These are phyloP conservation scores for baker's yeast (Saccharomyces cerevisiae) DNA, from an alignment of 805 yeast genomes.

Conservation along the genomic window DNA sequence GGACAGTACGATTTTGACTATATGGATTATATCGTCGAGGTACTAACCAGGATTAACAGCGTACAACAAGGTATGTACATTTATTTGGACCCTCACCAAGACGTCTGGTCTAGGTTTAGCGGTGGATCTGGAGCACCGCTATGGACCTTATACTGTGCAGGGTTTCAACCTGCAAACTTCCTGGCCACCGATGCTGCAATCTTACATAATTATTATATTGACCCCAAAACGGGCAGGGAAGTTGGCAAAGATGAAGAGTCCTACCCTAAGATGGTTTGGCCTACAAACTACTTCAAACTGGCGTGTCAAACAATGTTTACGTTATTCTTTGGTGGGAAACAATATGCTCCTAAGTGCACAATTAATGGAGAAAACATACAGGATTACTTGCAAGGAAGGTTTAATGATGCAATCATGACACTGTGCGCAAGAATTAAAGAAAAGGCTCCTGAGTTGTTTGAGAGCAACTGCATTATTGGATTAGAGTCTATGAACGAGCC, in stretches of 20 bases:
- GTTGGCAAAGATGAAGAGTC: slow-evolving; percentile 9
- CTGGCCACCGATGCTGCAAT: slow-evolving; percentile 69
- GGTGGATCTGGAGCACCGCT: slow-evolving; percentile 94
- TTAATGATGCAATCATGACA: slow-evolving; percentile 43
- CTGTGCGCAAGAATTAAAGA: slow-evolving; percentile 37
- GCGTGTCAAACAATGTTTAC: slow-evolving; percentile 81
- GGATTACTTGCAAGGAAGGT: slow-evolving; percentile 62
- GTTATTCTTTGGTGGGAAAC: slow-evolving; percentile 69
- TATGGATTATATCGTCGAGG: slow-evolving; percentile 56
- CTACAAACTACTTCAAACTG: slow-evolving; percentile 71
- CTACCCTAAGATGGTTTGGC: slow-evolving; percentile 87
- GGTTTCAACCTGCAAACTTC: slow-evolving; percentile 72
- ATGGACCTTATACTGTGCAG: slow-evolving; percentile 89
- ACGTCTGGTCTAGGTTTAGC: slow-evolving; percentile 80
- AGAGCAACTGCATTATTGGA: slow-evolving; percentile 46
- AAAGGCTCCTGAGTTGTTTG: slow-evolving; percentile 38
- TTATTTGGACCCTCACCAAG: slow-evolving; percentile 85
- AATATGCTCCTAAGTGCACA: slow-evolving; percentile 66
- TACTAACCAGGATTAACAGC: slow-evolving; percentile 47
- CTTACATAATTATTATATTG: slow-evolving; percentile 49
- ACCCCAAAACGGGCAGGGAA: slow-evolving; percentile 35
- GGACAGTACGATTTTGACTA: slow-evolving; percentile 72
- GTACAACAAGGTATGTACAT: slow-evolving; percentile 66
- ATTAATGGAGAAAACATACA: slow-evolving; percentile 72
- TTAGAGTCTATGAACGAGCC: slow-evolving; percentile 86